Percentiles rank a stretch among this genome's conserved stretches.
Conservation (phyloP, 345 rosid genomes). For the Mangifera indica region DNA sequence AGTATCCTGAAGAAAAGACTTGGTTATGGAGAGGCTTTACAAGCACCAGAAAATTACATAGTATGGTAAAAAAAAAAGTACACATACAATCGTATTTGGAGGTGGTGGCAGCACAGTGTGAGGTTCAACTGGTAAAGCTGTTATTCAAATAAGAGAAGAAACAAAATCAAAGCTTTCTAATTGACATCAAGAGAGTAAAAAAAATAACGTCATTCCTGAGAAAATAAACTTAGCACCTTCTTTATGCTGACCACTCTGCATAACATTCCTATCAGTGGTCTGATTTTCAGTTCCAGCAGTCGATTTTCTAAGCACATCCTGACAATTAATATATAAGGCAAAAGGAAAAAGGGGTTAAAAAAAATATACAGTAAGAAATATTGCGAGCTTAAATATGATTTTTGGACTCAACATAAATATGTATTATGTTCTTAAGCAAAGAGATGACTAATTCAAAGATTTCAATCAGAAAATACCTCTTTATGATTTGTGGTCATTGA, state of each 20-base stretch:
- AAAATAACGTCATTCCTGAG: conserved; percentile 7
- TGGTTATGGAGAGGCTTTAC: conserved; percentile 11
- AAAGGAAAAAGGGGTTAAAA: conserved; percentile 8
- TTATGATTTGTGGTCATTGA: background rate
- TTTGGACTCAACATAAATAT: too few relatives aligned
- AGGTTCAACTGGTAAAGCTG: conserved; percentile 34
- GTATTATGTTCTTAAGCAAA: background rate
- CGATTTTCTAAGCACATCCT: conserved; percentile 36
- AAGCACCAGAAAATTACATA: conserved; percentile 1
- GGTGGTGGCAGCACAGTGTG: conserved; percentile 25
- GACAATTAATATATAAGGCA: conserved; percentile 7
- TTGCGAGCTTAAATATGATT: background rate
- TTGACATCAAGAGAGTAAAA: background rate
- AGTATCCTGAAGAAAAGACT: conserved; percentile 43
- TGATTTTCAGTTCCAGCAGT: conserved; percentile 32
- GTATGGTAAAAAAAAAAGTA: conserved; percentile 15
- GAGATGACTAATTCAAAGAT: background rate
- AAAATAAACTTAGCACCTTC: conserved; percentile 35
- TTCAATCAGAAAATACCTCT: background rate
- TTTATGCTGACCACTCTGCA: conserved; percentile 19
- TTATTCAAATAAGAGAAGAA: conserved; percentile 11
- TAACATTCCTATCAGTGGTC: conserved; percentile 20
- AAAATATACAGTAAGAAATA: background rate
- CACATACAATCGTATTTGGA: conserved; percentile 41
- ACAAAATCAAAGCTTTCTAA: conserved; percentile 5